Evolutionary conservation across 2,329 filamentous ascomycete species (phyloP).

Genomic region (Geosmithia flava): DNA sequence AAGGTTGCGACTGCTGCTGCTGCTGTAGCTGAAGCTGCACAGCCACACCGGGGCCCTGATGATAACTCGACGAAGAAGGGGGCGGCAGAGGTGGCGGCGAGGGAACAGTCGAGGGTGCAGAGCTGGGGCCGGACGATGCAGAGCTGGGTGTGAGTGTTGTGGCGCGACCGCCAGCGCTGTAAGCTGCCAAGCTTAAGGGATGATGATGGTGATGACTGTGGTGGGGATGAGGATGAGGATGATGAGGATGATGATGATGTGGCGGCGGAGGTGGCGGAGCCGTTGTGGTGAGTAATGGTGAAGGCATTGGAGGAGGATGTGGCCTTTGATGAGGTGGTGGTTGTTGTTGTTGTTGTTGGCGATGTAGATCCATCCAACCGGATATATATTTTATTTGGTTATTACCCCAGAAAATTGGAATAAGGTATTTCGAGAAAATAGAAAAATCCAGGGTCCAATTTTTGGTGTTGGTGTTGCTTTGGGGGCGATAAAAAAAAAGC

Average conservation of each 20-base stretch:
- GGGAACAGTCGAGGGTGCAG: neutral
- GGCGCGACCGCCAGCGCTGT: too few relatives aligned
- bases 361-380: neutral
- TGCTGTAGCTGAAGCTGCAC: neutral
- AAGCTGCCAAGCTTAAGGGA: neutral
- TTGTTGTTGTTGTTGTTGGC: neutral
- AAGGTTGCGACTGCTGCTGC: neutral
- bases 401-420: neutral
- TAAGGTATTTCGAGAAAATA: neutral
- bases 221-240: neutral
- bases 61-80: neutral
- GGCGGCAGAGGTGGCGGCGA: neutral
- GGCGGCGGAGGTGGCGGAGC: too few relatives aligned
- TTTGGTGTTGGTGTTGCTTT: neutral
- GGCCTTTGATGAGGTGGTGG: neutral
- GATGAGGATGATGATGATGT: neutral
- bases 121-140: neutral
- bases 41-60: neutral
- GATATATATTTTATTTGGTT: neutral
- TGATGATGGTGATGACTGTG: neutral
- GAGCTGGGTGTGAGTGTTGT: neutral
- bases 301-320: neutral
- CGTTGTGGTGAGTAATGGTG: too few relatives aligned
- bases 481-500: too few relatives aligned
- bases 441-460: neutral